Conservation (phyloP, 2,329 filamentous ascomycete genomes). For the Claviceps digitariae region DNA sequence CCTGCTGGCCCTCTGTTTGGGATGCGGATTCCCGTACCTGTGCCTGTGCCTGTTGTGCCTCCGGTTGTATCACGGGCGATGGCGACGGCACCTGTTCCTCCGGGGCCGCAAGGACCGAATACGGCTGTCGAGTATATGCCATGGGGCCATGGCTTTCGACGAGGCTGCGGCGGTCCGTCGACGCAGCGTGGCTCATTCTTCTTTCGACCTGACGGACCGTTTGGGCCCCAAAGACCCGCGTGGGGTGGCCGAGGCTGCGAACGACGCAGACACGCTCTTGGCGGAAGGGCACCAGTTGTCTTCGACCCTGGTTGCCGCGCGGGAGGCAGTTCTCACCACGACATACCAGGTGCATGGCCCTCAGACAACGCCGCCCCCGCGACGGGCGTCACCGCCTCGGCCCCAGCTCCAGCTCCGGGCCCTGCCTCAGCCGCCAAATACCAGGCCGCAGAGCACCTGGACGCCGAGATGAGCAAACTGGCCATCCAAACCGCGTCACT, state of each 20-base stretch:
- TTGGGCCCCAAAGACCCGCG: not conserved
- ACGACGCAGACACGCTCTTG: not conserved
- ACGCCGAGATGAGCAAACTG: slow-evolving; percentile 20
- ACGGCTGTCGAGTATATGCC: not conserved
- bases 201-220: not conserved
- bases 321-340: slow-evolving; percentile 1
- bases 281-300: slow-evolving; percentile 4
- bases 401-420: slow-evolving; percentile 9
- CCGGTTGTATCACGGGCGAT: not conserved
- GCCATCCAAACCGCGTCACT: slow-evolving; percentile 13
- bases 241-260: not conserved
- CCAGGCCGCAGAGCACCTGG: slow-evolving; percentile 20
- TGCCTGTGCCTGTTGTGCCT: not conserved
- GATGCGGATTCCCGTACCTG: slow-evolving; percentile 2
- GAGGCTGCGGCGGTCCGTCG: not conserved
- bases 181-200: not conserved
- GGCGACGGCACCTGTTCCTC: not conserved
- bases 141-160: not conserved
- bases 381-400: too few relatives aligned
- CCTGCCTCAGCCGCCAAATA: slow-evolving; percentile 23
- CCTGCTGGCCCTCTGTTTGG: not conserved
- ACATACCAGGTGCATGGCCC: slow-evolving; percentile 22
- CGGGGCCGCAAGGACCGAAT: not conserved
- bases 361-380: slow-evolving; percentile 10
- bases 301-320: not conserved